These are phyloP conservation scores for Saturnispora dispora DNA, from an alignment of 805 yeast species.

Conservation along the genomic window DNA sequence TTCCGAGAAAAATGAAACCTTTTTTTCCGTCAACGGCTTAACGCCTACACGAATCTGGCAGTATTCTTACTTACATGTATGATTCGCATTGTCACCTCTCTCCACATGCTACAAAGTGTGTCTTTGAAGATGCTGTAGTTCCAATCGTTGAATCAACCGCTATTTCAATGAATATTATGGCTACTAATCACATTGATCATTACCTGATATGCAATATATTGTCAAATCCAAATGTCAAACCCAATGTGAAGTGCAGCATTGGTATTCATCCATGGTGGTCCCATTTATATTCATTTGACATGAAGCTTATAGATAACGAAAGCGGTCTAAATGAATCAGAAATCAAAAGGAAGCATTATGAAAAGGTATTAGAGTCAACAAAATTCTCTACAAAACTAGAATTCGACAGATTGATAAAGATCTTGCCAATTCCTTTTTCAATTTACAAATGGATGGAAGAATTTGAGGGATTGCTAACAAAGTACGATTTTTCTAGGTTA, in stretches of 20 bases:
- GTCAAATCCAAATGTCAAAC: not conserved
- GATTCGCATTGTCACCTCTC: constrained; percentile 37
- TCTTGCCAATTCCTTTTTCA: constrained; percentile 54
- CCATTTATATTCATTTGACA: constrained; percentile 45
- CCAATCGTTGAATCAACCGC: not conserved
- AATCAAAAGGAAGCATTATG: constrained; percentile 44
- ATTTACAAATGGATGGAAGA: constrained; percentile 29
- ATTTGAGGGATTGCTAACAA: constrained; percentile 27
- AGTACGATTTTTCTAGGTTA: constrained; percentile 6
- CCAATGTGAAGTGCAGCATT: constrained; percentile 36
- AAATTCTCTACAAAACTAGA: constrained; percentile 26
- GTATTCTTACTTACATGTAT: constrained; percentile 10
- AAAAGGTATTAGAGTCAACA: constrained; percentile 35
- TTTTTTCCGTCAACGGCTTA: too few species aligned
- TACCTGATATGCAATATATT: constrained; percentile 20
- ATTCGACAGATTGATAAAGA: constrained; percentile 19
- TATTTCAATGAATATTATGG: constrained; percentile 32
- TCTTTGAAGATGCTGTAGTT: constrained; percentile 3
- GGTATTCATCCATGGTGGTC: constrained; percentile 94
- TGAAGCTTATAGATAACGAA: constrained; percentile 2
- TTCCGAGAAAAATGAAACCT: too few species aligned
- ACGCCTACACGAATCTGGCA: too few species aligned
- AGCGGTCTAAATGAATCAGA: not conserved
- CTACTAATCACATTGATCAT: constrained; percentile 36
- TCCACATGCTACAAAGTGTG: constrained; percentile 13